Base-by-base conservation (phyloP, 2,329 filamentous ascomycete genomes). In the Blastomyces gilchristii region DNA sequence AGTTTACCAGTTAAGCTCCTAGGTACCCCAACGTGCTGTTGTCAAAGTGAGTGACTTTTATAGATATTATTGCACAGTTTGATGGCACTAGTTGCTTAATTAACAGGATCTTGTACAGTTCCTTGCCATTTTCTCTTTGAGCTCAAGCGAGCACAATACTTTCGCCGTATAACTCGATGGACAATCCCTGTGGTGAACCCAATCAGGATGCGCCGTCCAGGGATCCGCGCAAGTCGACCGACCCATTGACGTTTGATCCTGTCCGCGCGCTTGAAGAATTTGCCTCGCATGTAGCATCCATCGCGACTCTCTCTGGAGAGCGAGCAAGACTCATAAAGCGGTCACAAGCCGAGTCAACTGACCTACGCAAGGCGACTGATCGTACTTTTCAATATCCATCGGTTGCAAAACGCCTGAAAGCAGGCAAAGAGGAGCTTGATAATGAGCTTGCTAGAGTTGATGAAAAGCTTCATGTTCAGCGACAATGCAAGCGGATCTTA, bases 331-430 rank as follows among this genome's bases (percentile, higher is more conserved):
- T 62, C 18, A 22, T 5, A 22, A 61, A 47, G 16, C 63, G 34
- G n/a, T 9, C 56, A 2, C 53, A 52, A 16, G 52, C 41, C 7
- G 65, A 81, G 6, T 72, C 75, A 18, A 68, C 75, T 49, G 70
- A 77, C 56, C 41, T 81, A 4, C 68, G 67, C 25, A 69, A 67
- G 66, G 67, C 71, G 22, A 65, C 63, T 50, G 47, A 50, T 25
- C 63, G 65, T 6, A 22, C 67, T 4, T 45, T 63, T 9, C 65
- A 63, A 22, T 74, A 71, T 54, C 69, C 71, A 3, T 69, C 71
- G 6, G 67, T 68, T 4, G 54, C 66, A 18, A 64, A 68, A 28
- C 67, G 63, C 58, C 69, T 66, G 25, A 67, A 71, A 37, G 61
- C 66, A 14, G 61, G 64, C 28, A 67, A 58, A 31, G 63, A 68